Percentiles rank a stretch among this genome's conserved stretches.
Conservation (phyloP, 805 yeast species). For the Hanseniaspora jakobsenii region DNA sequence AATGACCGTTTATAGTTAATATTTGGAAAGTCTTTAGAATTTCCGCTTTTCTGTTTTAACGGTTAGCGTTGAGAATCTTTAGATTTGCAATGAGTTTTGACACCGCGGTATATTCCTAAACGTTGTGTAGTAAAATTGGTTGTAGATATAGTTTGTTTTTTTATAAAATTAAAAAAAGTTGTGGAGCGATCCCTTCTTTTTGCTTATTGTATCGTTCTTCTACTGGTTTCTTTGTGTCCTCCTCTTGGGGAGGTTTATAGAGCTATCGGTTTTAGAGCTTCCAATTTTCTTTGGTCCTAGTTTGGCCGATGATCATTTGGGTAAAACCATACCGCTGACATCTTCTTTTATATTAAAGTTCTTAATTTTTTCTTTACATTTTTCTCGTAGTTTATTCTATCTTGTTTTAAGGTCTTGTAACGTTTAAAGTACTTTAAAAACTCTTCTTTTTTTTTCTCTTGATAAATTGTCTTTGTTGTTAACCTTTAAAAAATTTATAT, state of each 20-base stretch:
- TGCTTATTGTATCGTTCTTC: conserved; percentile 12
- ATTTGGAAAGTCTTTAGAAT: conserved; percentile 29
- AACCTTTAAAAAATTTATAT: too few species aligned
- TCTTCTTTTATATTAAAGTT: conserved; percentile 22
- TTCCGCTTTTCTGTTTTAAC: conserved; percentile 27
- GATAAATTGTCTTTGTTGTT: too few species aligned
- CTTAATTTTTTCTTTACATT: neutral
- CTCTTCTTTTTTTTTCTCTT: too few species aligned
- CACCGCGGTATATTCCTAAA: conserved; percentile 98
- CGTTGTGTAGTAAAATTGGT: conserved; percentile 67
- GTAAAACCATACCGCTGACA: conserved; percentile 99
- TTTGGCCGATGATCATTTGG: conserved; percentile 90
- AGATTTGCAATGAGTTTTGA: conserved; percentile 47
- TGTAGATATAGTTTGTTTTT: conserved; percentile 13
- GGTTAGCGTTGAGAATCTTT: conserved; percentile 37
- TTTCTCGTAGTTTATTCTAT: neutral
- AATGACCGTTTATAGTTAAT: conserved; percentile 24
- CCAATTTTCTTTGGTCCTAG: conserved; percentile 36
- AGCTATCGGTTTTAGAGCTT: neutral
- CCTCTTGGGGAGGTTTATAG: too few species aligned
- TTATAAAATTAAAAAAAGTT: too few species aligned
- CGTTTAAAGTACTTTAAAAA: too few species aligned
- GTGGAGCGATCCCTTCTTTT: conserved; percentile 14
- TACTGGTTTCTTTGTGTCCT: too few species aligned
- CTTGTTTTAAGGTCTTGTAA: neutral